phyloP scores from a whole-genome alignment of 2,329 filamentous ascomycete species.

The Alternaria incomplexa region DNA sequence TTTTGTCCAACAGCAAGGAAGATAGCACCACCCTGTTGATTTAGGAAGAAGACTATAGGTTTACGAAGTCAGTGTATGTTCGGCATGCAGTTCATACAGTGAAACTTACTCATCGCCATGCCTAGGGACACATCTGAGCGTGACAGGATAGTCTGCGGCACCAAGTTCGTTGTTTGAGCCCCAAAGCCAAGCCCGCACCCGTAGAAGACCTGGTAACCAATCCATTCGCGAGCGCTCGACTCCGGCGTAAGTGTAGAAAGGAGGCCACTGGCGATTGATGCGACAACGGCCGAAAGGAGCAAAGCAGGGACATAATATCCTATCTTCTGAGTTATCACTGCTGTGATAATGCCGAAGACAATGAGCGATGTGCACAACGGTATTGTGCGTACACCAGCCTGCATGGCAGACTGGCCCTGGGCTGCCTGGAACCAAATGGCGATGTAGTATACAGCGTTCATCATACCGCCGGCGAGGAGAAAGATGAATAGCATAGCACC shows the following conservation, averaged over 20 bases:
- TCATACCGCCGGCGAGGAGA: constrained; percentile 24
- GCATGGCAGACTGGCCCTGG: constrained; percentile 28
- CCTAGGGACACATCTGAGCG: constrained; percentile 46
- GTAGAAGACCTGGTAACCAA: constrained; percentile 39
- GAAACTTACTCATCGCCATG: constrained; percentile 24
- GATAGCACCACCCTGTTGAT: constrained; percentile 55
- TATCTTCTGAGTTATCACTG: constrained; percentile 44
- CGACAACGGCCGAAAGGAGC: constrained; percentile 44
- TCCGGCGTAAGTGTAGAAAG: constrained; percentile 48
- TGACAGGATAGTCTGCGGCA: constrained; percentile 49
- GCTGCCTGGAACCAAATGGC: constrained; percentile 41
- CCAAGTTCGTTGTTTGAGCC: constrained; percentile 51
- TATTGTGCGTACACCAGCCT: constrained; percentile 35
- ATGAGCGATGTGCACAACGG: constrained; percentile 32
- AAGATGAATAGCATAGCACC: constrained; percentile 29
- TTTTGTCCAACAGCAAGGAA: constrained; percentile 56
- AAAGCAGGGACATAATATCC: constrained; percentile 56
- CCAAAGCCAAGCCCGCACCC: constrained; percentile 51
- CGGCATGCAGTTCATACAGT: not conserved
- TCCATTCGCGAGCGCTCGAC: constrained; percentile 38
- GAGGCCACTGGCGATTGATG: constrained; percentile 50
- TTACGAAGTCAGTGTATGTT: not conserved
- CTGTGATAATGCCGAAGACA: constrained; percentile 30
- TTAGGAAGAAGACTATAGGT: constrained; percentile 48
- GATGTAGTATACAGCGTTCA: constrained; percentile 34